Conservation (phyloP, 768 basidiomycete species). For the Cantharellus cinnabarinus region DNA sequence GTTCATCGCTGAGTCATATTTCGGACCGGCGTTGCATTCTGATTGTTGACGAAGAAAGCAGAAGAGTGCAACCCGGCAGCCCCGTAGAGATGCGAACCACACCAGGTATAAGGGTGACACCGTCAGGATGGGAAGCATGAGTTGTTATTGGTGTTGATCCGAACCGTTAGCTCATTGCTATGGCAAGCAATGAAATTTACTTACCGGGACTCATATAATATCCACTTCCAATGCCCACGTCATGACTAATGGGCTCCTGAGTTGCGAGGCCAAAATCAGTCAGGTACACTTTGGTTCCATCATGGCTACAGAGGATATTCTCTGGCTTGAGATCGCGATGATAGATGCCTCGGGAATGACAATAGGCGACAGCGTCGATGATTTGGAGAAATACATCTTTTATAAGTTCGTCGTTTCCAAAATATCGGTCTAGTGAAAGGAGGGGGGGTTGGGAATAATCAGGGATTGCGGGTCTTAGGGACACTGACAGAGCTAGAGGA, state of each 20-base stretch:
- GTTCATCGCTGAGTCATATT: neutral
- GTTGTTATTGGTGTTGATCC: neutral
- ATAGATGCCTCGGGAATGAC: conserved; percentile 79
- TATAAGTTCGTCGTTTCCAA: conserved; percentile 70
- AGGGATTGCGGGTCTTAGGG: neutral
- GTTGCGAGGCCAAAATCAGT: conserved; percentile 80
- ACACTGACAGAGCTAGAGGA: neutral
- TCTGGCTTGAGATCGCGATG: conserved; percentile 97
- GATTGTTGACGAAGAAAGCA: neutral
- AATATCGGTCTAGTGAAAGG: conserved; percentile 48
- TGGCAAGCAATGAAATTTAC: conserved; percentile 3
- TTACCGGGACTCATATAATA: conserved; percentile 27
- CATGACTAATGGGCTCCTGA: conserved; percentile 18
- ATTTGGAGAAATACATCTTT: conserved; percentile 83
- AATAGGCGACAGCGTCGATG: conserved; percentile 81
- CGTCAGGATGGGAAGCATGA: conserved; percentile 4
- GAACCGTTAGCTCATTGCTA: conserved; percentile 23
- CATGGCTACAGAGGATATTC: conserved; percentile 27
- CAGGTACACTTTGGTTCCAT: conserved; percentile 55
- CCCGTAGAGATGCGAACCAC: neutral
- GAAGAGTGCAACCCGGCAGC: neutral
- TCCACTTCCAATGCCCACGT: conserved; percentile 25
- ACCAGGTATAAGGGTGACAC: neutral
- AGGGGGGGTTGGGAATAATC: conserved; percentile 14
- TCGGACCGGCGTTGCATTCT: neutral